Evolutionary conservation across 306 rosid species (phyloP), one percentile per base, ranked within the genome.

Genomic region (Vigna reflexopilosa): DNA sequence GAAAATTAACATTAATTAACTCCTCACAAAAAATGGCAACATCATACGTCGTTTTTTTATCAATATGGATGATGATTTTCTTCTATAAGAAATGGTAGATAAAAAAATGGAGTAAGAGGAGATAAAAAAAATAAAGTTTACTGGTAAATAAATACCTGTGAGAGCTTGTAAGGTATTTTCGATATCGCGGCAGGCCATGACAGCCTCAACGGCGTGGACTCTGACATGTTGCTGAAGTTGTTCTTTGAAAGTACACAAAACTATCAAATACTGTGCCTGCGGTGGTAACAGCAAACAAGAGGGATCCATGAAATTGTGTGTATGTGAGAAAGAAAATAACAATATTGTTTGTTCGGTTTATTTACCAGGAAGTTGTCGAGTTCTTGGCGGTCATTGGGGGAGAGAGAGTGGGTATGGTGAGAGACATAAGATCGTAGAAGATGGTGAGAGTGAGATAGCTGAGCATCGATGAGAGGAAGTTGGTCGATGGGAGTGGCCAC

Each of bases 191-290:
- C 99, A 96, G 17, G 93, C 98, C 96, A 96, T 87, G 82, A 96
- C 99, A 48, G 99, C 99, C 82, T 96, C 99, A 19, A 96, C 98
- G 47, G 99, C 99, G 77, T 96, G 99, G 75, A 93, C 95, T 83
- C 95, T 86, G 56, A 96, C 97, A 90, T 96, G 99, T 47, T 96
- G 96, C 55, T 93, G 99, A 82, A 96, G 99, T 77, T 96, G 99
- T 38, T 96, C 99, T 84, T 96, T 96, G 85, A 93, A 96, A 48
- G 82, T 84, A 74, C 96, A 93, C 82, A 96, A 61, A 22, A 96
- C 90, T 70, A 91, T 78, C 91, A 93, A 83, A 70, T 96, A 96
- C 62, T 96, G 98, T 40, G 88, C 93, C 99, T 96, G 89, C 58
- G 72, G 3, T 10, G 9, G 28, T 15, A 72, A 40, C 0, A 50